These are phyloP conservation scores for Verticillium klebahnii DNA, from an alignment of 2,329 filamentous ascomycete species.

Conservation along the genomic window DNA sequence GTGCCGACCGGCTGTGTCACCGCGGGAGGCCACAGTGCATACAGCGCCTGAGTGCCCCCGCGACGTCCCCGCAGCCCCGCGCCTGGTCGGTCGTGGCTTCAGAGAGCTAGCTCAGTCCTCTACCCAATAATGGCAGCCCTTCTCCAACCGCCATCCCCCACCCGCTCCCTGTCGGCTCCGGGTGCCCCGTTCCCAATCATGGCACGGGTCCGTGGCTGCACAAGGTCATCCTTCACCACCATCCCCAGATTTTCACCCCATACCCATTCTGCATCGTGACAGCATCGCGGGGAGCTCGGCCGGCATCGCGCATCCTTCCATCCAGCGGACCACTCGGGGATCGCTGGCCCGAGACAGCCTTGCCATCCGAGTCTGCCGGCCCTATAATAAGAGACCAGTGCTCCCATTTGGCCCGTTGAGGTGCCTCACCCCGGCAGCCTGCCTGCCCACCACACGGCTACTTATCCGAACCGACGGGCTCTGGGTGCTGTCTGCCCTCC, in stretches of 20 bases:
- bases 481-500: not conserved
- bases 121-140: not conserved
- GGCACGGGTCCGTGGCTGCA: not conserved
- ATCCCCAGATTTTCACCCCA: not conserved
- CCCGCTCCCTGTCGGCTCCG: not conserved
- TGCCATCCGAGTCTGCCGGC: not conserved
- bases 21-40: not conserved
- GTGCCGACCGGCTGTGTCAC: not conserved
- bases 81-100: not conserved
- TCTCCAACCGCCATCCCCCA: not conserved
- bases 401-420: not conserved
- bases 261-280: not conserved
- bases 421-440: not conserved
- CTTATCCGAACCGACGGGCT: not conserved
- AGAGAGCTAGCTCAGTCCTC: not conserved
- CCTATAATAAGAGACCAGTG: not conserved
- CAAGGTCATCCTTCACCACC: not conserved
- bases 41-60: not conserved
- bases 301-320: not conserved
- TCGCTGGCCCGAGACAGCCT: not conserved
- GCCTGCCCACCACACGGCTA: not conserved
- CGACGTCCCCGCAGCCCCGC: not conserved
- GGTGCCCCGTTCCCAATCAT: not conserved
- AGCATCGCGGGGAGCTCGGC: not conserved
- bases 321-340: not conserved